These are phyloP conservation scores for Arthroderma sp. DNA, from an alignment of 2,329 filamentous ascomycete species.

Conservation along the genomic window DNA sequence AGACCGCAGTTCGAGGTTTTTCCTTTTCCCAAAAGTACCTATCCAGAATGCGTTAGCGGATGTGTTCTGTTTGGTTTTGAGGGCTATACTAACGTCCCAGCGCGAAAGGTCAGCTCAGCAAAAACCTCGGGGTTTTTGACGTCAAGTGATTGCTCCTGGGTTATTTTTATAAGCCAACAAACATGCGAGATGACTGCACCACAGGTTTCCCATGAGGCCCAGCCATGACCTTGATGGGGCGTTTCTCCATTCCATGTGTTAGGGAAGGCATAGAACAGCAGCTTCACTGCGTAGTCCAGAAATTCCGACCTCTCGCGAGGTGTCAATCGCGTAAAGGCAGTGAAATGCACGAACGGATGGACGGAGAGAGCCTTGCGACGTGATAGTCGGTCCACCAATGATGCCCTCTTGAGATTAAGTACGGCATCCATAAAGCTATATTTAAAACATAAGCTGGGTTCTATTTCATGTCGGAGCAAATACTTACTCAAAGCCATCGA, in stretches of 20 bases:
- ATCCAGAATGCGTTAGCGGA: not conserved
- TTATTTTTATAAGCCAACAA: slow-evolving; percentile 13
- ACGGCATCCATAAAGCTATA: slow-evolving; percentile 5
- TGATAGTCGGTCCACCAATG: slow-evolving; percentile 1
- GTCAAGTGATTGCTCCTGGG: slow-evolving; percentile 10
- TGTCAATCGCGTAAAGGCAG: not conserved
- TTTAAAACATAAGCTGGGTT: not conserved
- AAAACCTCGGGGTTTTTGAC: slow-evolving; percentile 10
- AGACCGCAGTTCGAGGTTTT: slow-evolving; percentile 15
- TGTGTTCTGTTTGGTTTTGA: not conserved
- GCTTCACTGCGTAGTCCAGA: slow-evolving; percentile 1
- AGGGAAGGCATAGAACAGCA: slow-evolving; percentile 2
- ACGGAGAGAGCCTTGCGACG: not conserved
- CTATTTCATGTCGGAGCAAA: too few relatives aligned
- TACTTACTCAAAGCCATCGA: slow-evolving; percentile 6
- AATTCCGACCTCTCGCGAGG: not conserved
- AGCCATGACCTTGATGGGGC: slow-evolving; percentile 3
- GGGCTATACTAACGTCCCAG: slow-evolving; percentile 13
- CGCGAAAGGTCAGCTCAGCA: slow-evolving; percentile 16
- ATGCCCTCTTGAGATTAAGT: slow-evolving; percentile 3
- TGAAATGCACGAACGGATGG: slow-evolving; percentile 5
- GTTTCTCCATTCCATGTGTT: slow-evolving; percentile 5
- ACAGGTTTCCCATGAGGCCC: slow-evolving; percentile 3
- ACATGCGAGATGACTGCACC: slow-evolving; percentile 16
- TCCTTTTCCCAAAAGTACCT: slow-evolving; percentile 25